A percentile compares a stretch with the other conserved stretches of the same genome.
Conservation (phyloP, 2,329 filamentous ascomycete genomes). For the Talaromyces piceae region DNA sequence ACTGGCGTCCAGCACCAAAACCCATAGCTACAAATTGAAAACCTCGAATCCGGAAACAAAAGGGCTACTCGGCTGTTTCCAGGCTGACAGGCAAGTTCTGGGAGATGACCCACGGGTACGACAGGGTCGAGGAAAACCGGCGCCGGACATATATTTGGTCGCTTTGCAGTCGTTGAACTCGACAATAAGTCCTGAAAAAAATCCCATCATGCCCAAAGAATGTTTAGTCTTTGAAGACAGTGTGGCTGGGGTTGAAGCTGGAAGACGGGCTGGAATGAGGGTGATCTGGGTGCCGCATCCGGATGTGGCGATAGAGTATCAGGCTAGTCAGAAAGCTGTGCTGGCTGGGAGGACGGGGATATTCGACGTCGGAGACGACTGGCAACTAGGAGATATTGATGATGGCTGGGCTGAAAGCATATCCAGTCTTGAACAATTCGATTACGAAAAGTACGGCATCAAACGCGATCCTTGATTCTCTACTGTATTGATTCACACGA, state of each 20-base stretch:
- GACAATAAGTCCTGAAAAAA: neutral
- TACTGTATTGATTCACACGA: no score
- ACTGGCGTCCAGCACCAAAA: slow-evolving; percentile 19
- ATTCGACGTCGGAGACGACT: slow-evolving; percentile 22
- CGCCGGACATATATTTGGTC: slow-evolving; percentile 21
- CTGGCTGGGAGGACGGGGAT: slow-evolving; percentile 20
- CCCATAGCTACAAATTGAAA: slow-evolving; percentile 17
- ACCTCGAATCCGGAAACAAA: slow-evolving; percentile 16
- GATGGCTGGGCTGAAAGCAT: slow-evolving; percentile 35
- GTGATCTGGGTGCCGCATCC: slow-evolving; percentile 28
- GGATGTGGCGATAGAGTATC: slow-evolving; percentile 28
- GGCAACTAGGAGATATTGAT: slow-evolving; percentile 27
- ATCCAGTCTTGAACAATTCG: slow-evolving; percentile 29
- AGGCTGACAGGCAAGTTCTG: slow-evolving; percentile 12
- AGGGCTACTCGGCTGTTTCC: slow-evolving; percentile 13
- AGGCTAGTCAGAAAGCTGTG: slow-evolving; percentile 16
- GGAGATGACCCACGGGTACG: slow-evolving; percentile 18
- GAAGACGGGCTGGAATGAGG: slow-evolving; percentile 27
- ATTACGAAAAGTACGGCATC: slow-evolving; percentile 33
- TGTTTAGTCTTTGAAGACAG: slow-evolving; percentile 32
- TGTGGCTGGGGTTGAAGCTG: slow-evolving; percentile 24
- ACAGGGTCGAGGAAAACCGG: slow-evolving; percentile 19
- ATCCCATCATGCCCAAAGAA: slow-evolving; percentile 19
- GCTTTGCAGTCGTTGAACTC: slow-evolving; percentile 18
- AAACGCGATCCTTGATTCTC: no score